phyloP scores from a whole-genome alignment of 2,329 filamentous ascomycete genomes.

The Penicillium sp. region DNA sequence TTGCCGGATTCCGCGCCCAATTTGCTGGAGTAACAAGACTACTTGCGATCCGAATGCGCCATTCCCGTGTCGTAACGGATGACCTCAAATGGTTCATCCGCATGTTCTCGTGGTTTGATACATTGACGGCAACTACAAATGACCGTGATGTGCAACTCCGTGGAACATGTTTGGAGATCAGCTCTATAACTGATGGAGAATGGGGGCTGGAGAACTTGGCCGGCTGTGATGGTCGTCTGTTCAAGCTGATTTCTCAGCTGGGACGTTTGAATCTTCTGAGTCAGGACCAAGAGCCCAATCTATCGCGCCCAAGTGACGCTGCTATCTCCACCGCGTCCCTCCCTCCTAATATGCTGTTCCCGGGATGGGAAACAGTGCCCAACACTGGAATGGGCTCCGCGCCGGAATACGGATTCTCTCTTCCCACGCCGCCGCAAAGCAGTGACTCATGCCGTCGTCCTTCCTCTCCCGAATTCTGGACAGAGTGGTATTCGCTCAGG shows the following conservation, averaged over 20 bases:
- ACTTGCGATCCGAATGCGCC: slow-evolving; percentile 68
- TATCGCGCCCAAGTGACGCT: slow-evolving; percentile 25
- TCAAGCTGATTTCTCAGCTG: slow-evolving; percentile 80
- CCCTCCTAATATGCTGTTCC: slow-evolving; percentile 36
- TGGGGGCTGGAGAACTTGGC: slow-evolving; percentile 80
- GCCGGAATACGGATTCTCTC: slow-evolving; percentile 28
- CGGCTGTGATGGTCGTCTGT: slow-evolving; percentile 81
- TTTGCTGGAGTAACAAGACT: slow-evolving; percentile 92
- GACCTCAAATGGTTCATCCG: slow-evolving; percentile 77
- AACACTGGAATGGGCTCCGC: slow-evolving; percentile 42
- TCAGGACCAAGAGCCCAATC: slow-evolving; percentile 54
- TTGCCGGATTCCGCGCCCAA: slow-evolving; percentile 90
- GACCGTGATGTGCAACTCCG: slow-evolving; percentile 81
- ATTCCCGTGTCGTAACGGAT: slow-evolving; percentile 63
- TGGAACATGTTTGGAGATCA: slow-evolving; percentile 61
- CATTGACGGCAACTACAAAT: slow-evolving; percentile 87
- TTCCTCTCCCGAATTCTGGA: slow-evolving; percentile 62
- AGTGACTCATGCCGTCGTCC: slow-evolving; percentile 21
- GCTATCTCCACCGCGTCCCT: slow-evolving; percentile 29
- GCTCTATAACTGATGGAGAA: slow-evolving; percentile 63
- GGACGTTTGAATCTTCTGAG: slow-evolving; percentile 81
- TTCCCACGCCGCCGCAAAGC: slow-evolving; percentile 29
- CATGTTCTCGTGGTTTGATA: slow-evolving; percentile 92
- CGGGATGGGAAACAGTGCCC: slow-evolving; percentile 18
- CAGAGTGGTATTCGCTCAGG: slow-evolving; percentile 79